Base-by-base conservation (phyloP, 768 basidiomycete species). In the Pleurotus djamor region DNA sequence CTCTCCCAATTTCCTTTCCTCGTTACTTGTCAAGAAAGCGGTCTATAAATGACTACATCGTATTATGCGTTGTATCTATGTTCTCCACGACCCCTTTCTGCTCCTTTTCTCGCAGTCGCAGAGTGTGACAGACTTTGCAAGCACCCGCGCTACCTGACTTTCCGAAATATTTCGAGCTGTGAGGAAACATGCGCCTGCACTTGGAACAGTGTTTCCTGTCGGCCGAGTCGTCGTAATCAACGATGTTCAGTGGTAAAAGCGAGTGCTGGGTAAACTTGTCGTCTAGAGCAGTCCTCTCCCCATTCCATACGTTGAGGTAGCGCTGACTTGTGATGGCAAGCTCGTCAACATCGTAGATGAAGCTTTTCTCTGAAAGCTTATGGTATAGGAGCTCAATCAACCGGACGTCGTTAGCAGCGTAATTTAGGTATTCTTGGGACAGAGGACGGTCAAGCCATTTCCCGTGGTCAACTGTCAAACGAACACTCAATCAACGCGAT, bases 241-340 rank as follows among this genome's bases (percentile, higher is more conserved):
- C 17, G 28, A 56, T 56, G 28, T 56, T 56, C 16, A 56, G 28
- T 8, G 54, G 54, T 10, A 56, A 32, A n/a, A 56, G n/a, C 41
- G 38, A 5, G 21, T 56, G 54, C 17, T 56, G 54, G 16, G 9
- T 44, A 41, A 17, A 56, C 4, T 10, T 32, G 13, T 56, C 41
- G 37, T 17, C 16, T 12, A 4, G 10, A 8, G 14, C 8, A n/a
- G 41, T 36, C 41, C 35, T 56, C 28, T 41, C 17, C 14, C 28
- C 37, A 17, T 32, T 44, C 54, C 54, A 56, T 16, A 56, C 28
- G 4, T 37, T 17, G 4, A 56, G 9, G 41, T 56, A 56, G 4
- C 54, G 54, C 8, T 56, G 54, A 34, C 37, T 56, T n/a, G 32
- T 56, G 3, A 16, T 28, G 4, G 28, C 17, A 3, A 56, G 41